phyloP scores from a whole-genome alignment of 2,329 filamentous ascomycete species.

The Apiospora malaysiana region DNA sequence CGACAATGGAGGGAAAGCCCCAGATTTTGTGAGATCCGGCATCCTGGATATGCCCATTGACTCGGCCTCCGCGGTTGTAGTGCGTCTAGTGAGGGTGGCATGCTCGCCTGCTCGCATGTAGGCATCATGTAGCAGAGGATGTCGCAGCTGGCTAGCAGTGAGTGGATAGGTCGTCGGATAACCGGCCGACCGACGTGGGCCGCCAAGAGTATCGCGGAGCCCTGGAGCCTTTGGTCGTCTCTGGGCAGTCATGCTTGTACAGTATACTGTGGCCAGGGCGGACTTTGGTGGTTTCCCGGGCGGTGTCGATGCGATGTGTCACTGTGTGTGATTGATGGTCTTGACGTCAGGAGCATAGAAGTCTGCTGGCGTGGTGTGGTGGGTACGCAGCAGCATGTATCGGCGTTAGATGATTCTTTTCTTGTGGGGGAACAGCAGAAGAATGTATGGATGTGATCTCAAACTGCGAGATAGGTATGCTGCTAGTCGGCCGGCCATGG shows the following conservation, averaged over 20 bases:
- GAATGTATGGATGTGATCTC: not conserved
- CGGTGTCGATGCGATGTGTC: not conserved
- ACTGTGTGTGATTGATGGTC: not conserved
- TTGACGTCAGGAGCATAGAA: conserved; percentile 1
- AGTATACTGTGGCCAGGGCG: not conserved
- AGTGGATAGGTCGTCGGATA: conserved; percentile 6
- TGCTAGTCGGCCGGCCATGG: not conserved
- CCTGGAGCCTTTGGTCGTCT: not conserved
- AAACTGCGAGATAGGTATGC: not conserved
- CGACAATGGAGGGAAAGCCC: not conserved
- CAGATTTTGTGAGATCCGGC: conserved; percentile 14
- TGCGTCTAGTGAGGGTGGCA: too few relatives aligned
- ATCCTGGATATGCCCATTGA: not conserved
- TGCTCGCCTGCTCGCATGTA: conserved; percentile 1
- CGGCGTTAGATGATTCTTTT: not conserved
- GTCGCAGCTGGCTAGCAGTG: not conserved
- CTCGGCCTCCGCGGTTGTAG: conserved; percentile 4
- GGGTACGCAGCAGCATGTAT: not conserved
- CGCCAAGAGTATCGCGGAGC: conserved; percentile 8
- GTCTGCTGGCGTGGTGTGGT: conserved; percentile 7
- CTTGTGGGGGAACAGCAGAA: not conserved
- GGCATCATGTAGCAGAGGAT: not conserved
- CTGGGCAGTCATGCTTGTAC: not conserved
- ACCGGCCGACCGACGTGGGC: conserved; percentile 12
- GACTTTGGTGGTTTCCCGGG: not conserved